Base-by-base conservation (phyloP, 2,329 filamentous ascomycete species). In the Epichloe gansuensis region DNA sequence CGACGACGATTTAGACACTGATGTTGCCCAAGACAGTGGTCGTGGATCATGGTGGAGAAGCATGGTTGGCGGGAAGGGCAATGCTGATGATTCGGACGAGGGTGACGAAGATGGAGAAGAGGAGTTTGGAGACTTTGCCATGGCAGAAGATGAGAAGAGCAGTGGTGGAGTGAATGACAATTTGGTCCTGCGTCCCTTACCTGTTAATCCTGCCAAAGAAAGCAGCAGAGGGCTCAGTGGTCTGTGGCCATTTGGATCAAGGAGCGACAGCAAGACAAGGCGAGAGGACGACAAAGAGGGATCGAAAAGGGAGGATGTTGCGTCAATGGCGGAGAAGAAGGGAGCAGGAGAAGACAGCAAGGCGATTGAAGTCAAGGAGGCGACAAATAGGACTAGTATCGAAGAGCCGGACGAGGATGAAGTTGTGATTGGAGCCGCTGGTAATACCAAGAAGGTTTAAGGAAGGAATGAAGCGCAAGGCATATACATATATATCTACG, bases 101-200 rank as follows among this genome's bases (percentile, higher is more conserved):
- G 75, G 13, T 72, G 74, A 78, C 12, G 76, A 80, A 5, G 76
- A 80, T 31, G 80, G 81, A 41, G 81, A 82, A 42, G 80, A 85
- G 56, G 82, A 83, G 60, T 80, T 86, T 68, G 83, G 82, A 13
- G 83, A 86, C 54, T 85, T 85, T 59, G 81, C 80, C 57, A 80
- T 85, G 69, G 77, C 81, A 11, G 81, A 83, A 62, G 69, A 75
- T 49, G 70, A 69, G 11, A 59, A 60, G 28, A 48, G 28, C 9
- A 51, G 51, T n/a, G 58, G 60, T 4, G 61, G 57, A 7, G 60
- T 62, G 34, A 64, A 65, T 3, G 68, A 73, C 12, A 70, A 69
- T 28, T 68, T 75, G n/a, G 69, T 82, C 2, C 65, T 81, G 52
- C 76, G 77, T 58, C 79, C 79, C 2, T 67, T 80, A 3, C 72